A percentile compares a stretch with the other conserved stretches of the same genome.
phyloP scores from a whole-genome alignment of 495 filamentous ascomycete species.

The Thermothielavioides terrestris region DNA sequence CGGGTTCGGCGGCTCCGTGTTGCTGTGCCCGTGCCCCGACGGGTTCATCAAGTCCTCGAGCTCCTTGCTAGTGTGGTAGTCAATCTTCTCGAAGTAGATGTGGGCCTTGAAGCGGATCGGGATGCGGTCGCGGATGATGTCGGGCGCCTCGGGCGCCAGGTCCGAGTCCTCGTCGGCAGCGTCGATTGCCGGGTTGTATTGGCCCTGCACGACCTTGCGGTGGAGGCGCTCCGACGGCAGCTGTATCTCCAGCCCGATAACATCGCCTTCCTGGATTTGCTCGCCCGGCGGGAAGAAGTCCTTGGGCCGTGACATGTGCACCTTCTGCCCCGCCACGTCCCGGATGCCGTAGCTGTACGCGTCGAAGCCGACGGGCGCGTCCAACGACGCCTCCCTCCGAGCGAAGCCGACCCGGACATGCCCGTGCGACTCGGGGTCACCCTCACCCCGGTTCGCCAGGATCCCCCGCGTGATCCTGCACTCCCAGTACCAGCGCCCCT shows the following conservation, averaged over 20 bases:
- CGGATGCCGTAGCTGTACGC: constrained; percentile 93
- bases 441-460: constrained; percentile 32
- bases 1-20: constrained; percentile 48
- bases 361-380: constrained; percentile 91
- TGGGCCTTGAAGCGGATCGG: constrained; percentile 89
- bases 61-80: constrained; percentile 80
- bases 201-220: constrained; percentile 75
- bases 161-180: constrained; percentile 47
- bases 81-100: constrained; percentile 90
- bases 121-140: constrained; percentile 89
- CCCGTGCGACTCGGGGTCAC: constrained; percentile 42
- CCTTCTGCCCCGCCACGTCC: constrained; percentile 80
- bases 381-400: constrained; percentile 78
- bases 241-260: constrained; percentile 89
- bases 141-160: constrained; percentile 38
- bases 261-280: constrained; percentile 71
- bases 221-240: constrained; percentile 79
- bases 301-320: constrained; percentile 85
- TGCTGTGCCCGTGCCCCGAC: constrained; percentile 37
- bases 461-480: constrained; percentile 69
- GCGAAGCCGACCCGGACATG: constrained; percentile 91
- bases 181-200: constrained; percentile 78
- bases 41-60: constrained; percentile 81
- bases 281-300: constrained; percentile 73
- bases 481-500: constrained; percentile 91